Base-by-base conservation (phyloP, 2,329 filamentous ascomycete genomes). In the Malbranchea cinnamomea region DNA sequence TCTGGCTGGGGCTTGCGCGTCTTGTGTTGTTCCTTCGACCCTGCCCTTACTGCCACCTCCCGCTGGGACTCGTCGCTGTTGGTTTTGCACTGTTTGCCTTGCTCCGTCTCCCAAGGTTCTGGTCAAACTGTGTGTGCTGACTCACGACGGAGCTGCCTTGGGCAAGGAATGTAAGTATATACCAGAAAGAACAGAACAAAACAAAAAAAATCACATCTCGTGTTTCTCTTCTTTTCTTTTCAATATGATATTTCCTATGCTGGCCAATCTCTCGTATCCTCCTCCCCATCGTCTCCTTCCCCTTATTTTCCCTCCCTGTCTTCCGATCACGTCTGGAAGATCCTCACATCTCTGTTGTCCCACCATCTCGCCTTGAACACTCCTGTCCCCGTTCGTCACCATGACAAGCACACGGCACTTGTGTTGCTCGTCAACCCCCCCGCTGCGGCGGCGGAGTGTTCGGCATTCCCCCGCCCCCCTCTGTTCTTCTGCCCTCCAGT, bases 401-500 rank as follows among this genome's bases (percentile, higher is more conserved):
- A n/a, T n/a, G n/a, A n/a, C n/a, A 19, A 28, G 31, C 29, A 33
- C 18, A 13, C 13, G 13, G 7, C n/a, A 22, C 17, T 6, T 13
- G n/a, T 14, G 11, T 13, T 21, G 10, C 12, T 8, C 6, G 12
- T 13, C 12, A 9, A 9, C 20, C 9, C 2, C 3, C 11, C 4
- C 28, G 2, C 14, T 30, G 4, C 19, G 11, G 11, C 21, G 14
- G 3, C n/a, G 20, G 12, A 26, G 6, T 11, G 11, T 12, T 18
- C 23, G 20, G 33, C 31, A 33, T 33, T 20, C 31, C 28, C 13
- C 22, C 11, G 4, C n/a, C 23, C 14, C 23, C 28, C 18, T 14
- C 20, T 24, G 26, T 29, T 24, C 27, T 28, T 36, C 22, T 38
- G 30, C 41, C 37, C 43, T 35, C 41, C 42, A 39, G 42, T 20